Base-by-base conservation (phyloP, 2,329 filamentous ascomycete species). In the Colletotrichum tropicale region DNA sequence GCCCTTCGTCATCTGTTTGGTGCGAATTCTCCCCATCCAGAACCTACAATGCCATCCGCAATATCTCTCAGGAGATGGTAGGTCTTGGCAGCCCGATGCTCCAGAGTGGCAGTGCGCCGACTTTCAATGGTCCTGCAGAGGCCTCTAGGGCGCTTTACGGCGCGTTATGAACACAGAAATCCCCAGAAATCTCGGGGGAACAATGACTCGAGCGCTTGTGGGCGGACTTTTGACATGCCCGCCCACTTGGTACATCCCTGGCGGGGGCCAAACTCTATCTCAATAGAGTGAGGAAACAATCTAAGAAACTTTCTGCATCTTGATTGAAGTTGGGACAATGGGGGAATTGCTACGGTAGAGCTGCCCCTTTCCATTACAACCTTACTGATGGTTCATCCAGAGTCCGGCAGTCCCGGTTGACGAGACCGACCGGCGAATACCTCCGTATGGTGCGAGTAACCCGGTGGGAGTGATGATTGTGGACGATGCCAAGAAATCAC, bases 291-390 rank as follows among this genome's bases (percentile, higher is more conserved):
- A 13, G 38, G 61, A 75, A 72, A 75, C 69, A 67, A 67, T 67
- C 16, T 66, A 58, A 72, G 8, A 67, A 65, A 62, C 69, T 75
- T 72, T 62, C 52, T 62, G 55, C 68, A 56, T 30, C 62, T 71
- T 71, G 24, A 72, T 72, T 75, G 56, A 34, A 30, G 61, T 66
- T 43, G 67, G 30, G 30, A 36, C 32, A 13, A 43, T 48, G 24
- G 28, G 43, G 5, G 30, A 38, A 21, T 48, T 62, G 30, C n/a
- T 18, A 32, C 43, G 6, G 8, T 18, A 15, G 2, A n/a, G 26
- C 34, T 15, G 24, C 18, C 52, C 48, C 48, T 36, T 52, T 38
- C 30, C 9, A 68, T 6, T 10, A 30, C 24, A 18, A 71, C 48
- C 36, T 9, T 16, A 32, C 43, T 21, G 13, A 15, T 21, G n/a